These are phyloP conservation scores for Leccinellum albellum DNA, from an alignment of 768 basidiomycete genomes.

Conservation along the genomic window DNA sequence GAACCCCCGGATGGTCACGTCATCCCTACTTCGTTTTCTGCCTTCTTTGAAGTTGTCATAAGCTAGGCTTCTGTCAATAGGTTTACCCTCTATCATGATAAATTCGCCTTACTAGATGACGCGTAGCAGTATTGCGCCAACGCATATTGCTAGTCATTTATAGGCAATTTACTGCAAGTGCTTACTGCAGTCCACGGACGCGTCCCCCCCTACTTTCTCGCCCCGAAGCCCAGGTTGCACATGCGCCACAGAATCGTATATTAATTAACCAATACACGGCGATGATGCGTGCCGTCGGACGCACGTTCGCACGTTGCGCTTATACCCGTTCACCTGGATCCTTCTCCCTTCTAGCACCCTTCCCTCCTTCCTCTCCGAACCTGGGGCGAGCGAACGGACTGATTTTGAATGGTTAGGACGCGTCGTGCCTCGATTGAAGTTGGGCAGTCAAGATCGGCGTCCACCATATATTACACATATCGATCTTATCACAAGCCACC, in stretches of 20 bases:
- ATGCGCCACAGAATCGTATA: not conserved
- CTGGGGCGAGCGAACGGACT: not conserved
- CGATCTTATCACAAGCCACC: not conserved
- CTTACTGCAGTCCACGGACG: not conserved
- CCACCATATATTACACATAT: not conserved
- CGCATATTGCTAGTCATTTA: not conserved
- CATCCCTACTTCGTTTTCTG: not conserved
- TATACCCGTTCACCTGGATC: not conserved
- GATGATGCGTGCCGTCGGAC: not conserved
- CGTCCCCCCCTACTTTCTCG: not conserved
- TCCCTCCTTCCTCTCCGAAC: not conserved
- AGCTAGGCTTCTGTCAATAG: not conserved
- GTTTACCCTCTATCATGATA: not conserved
- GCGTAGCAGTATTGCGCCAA: too few species aligned
- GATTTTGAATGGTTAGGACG: not conserved
- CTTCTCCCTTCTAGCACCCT: not conserved
- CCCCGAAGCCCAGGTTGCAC: not conserved
- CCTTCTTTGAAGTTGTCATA: not conserved
- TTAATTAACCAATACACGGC: not conserved
- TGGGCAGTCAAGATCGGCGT: not conserved
- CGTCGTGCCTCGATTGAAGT: not conserved
- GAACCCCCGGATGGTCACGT: not conserved
- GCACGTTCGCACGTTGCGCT: not conserved
- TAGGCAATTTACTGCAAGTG: not conserved
- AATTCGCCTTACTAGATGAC: not conserved